Conservation (phyloP, 1,139 yeast genomes). For the Blastobotrys indianensis region DNA sequence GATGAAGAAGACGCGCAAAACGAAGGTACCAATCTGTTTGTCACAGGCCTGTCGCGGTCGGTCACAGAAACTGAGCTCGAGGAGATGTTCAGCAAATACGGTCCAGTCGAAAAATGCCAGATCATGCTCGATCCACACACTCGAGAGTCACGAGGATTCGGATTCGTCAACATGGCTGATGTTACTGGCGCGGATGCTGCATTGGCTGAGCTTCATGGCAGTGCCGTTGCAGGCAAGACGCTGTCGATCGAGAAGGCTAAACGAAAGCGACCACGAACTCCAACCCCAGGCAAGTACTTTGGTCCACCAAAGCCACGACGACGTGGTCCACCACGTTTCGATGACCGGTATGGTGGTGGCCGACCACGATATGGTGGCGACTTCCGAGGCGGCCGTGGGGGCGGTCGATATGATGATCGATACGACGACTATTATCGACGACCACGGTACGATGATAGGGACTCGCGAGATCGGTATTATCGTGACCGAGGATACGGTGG, state of each 20-base stretch:
- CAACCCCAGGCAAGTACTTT: conserved; percentile 39
- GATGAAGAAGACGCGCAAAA: conserved; percentile 28
- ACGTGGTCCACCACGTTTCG: conserved; percentile 20
- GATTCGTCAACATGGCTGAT: conserved; percentile 35
- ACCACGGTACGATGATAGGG: conserved; percentile 28
- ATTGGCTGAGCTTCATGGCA: conserved; percentile 30
- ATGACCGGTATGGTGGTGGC: conserved; percentile 18
- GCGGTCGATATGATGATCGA: conserved; percentile 13
- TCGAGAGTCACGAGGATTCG: conserved; percentile 37
- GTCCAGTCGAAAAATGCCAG: conserved; percentile 33
- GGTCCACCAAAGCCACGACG: conserved; percentile 36
- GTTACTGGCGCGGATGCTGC: conserved; percentile 34
- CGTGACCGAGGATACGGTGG: conserved; percentile 27
- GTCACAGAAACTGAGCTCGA: conserved; percentile 32
- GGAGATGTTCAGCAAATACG: conserved; percentile 33
- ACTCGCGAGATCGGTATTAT: conserved; percentile 23
- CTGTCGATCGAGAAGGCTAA: conserved; percentile 35
- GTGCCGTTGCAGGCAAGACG: conserved; percentile 30
- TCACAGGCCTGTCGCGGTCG: conserved; percentile 34
- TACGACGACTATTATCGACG: conserved; percentile 20
- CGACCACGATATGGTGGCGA: conserved; percentile 15
- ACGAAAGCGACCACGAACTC: conserved; percentile 37
- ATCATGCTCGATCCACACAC: conserved; percentile 38
- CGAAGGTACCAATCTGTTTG: conserved; percentile 37
- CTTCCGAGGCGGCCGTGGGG: conserved; percentile 20